These are phyloP conservation scores for Entoloma clypeatum DNA, from an alignment of 1,284 basidiomycete species.

Conservation along the genomic window DNA sequence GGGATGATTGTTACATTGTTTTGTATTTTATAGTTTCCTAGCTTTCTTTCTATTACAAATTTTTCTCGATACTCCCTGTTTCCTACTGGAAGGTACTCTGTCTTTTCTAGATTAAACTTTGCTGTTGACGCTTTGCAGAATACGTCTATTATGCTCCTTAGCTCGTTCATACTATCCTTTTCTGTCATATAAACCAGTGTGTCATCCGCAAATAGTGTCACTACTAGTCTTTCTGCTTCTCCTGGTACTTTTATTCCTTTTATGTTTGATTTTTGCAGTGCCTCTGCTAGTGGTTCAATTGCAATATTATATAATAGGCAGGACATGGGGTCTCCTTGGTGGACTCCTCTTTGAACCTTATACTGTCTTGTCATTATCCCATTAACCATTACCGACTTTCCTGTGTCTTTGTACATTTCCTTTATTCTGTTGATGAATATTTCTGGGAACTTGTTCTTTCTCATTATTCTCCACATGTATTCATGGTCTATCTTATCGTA, in stretches of 20 bases:
- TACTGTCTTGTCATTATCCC: constrained; percentile 26
- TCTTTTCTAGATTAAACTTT: constrained; percentile 35
- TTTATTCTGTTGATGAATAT: constrained; percentile 27
- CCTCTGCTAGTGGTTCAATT: constrained; percentile 8
- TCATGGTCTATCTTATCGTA: constrained; percentile 35
- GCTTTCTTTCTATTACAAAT: constrained; percentile 8
- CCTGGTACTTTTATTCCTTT: constrained; percentile 19
- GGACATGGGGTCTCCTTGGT: constrained; percentile 12
- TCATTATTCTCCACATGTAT: constrained; percentile 30
- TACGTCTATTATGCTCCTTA: constrained; percentile 20
- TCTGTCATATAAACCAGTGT: constrained; percentile 25
- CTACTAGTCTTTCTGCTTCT: constrained; percentile 19
- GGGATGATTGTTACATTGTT: constrained; percentile 23
- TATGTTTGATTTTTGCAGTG: constrained; percentile 1
- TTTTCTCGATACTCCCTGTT: constrained; percentile 15
- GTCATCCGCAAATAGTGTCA: constrained; percentile 30
- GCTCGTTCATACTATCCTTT: constrained; percentile 19
- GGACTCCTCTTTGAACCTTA: constrained; percentile 9
- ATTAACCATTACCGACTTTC: constrained; percentile 34
- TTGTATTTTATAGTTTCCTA: not conserved
- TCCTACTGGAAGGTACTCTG: constrained; percentile 28
- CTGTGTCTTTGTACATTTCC: constrained; percentile 30
- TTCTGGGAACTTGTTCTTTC: constrained; percentile 25
- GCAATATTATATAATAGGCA: constrained; percentile 13
- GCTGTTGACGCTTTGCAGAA: constrained; percentile 33